Conservation (phyloP, 805 yeast genomes). For the Phaffomyces opuntiae region DNA sequence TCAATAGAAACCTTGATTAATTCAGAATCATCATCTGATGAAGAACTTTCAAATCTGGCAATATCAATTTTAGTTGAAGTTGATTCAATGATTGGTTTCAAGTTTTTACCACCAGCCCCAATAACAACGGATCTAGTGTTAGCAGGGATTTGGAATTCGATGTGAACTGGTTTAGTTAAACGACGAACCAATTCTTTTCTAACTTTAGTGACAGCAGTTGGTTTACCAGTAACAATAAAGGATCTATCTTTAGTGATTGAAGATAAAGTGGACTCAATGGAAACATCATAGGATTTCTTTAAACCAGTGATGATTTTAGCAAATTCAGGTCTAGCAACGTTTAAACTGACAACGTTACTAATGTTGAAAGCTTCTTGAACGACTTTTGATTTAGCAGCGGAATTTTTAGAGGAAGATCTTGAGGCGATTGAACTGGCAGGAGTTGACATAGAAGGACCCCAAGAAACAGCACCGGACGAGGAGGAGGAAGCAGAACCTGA, state of each 20-base stretch:
- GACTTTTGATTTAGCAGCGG: conserved; percentile 39
- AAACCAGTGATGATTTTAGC: conserved; percentile 58
- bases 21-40: conserved; percentile 46
- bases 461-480: conserved; percentile 19
- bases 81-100: conserved; percentile 69
- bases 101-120: conserved; percentile 79
- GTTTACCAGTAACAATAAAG: conserved; percentile 72
- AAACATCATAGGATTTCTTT: conserved; percentile 53
- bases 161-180: conserved; percentile 65
- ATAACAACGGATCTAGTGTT: conserved; percentile 70
- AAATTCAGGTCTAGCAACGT: conserved; percentile 57
- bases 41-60: conserved; percentile 34
- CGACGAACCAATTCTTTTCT: conserved; percentile 69
- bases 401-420: conserved; percentile 21
- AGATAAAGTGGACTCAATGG: conserved; percentile 78
- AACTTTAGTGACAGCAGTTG: conserved; percentile 58
- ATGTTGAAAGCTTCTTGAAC: conserved; percentile 78
- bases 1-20: conserved; percentile 50
- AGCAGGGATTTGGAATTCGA: conserved; percentile 64
- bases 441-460: conserved; percentile 38
- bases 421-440: conserved; percentile 6
- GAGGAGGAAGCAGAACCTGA: conserved; percentile 42
- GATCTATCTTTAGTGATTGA: conserved; percentile 71
- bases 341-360: conserved; percentile 59
- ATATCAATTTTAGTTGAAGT: conserved; percentile 69